phyloP scores from a whole-genome alignment of 768 basidiomycete species.

The Phylloporus sp. region DNA sequence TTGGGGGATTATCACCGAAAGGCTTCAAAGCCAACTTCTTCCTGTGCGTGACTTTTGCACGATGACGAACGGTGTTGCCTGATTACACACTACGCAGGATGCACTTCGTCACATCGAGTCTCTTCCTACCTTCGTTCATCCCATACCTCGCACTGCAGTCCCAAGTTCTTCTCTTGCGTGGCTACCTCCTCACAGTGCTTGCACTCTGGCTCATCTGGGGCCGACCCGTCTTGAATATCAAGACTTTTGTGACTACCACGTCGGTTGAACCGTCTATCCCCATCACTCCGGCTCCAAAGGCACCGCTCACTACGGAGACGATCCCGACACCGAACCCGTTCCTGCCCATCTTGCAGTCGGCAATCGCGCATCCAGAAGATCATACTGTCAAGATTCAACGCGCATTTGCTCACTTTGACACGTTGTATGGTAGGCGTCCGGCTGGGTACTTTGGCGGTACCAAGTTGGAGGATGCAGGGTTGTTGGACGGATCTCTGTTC shows the following conservation, averaged over 20 bases:
- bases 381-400: constrained; percentile 34
- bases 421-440: constrained; percentile 27
- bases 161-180: constrained; percentile 28
- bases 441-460: constrained; percentile 28
- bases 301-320: constrained; percentile 9
- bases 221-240: constrained; percentile 30
- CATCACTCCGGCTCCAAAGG: background rate
- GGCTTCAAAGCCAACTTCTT: constrained; percentile 46
- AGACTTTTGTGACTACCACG: constrained; percentile 27
- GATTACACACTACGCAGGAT: constrained; percentile 12
- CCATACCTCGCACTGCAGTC: constrained; percentile 11
- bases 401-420: constrained; percentile 31
- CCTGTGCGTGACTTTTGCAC: constrained; percentile 36
- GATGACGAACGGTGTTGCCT: background rate
- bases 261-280: constrained; percentile 15
- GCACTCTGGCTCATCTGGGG: constrained; percentile 30
- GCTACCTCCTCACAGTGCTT: constrained; percentile 23
- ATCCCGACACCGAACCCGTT: constrained; percentile 35
- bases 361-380: constrained; percentile 34
- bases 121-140: constrained; percentile 28
- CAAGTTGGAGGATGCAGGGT: constrained; percentile 28
- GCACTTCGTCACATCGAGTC: constrained; percentile 29
- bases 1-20: constrained; percentile 52
- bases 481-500: constrained; percentile 37
- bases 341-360: constrained; percentile 37